A percentile compares a stretch with the other conserved stretches of the same genome.
Evolutionary conservation across 2,329 filamentous ascomycete genomes (phyloP).

Genomic region (Xylaria multiplex): DNA sequence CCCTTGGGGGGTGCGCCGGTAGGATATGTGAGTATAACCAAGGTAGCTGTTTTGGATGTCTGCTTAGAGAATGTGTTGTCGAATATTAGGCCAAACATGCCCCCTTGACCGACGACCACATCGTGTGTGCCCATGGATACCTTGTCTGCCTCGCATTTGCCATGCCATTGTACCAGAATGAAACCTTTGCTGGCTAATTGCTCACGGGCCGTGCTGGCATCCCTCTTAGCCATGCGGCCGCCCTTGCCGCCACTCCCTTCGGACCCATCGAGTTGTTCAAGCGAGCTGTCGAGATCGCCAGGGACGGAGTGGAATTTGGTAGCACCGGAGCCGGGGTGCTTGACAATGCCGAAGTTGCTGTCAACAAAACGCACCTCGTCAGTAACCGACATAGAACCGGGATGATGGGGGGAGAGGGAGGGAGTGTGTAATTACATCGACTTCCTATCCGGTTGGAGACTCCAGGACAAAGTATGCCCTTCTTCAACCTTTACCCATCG

Average conservation of each 20-base stretch:
- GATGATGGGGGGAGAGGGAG: not conserved
- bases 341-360: conserved; percentile 96
- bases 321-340: conserved; percentile 82
- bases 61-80: conserved; percentile 99
- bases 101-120: conserved; percentile 76
- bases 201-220: conserved; percentile 69
- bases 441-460: conserved; percentile 96
- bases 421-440: conserved; percentile 72
- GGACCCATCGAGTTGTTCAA: conserved; percentile 56
- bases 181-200: conserved; percentile 74
- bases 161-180: conserved; percentile 82
- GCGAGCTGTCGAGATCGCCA: conserved; percentile 58
- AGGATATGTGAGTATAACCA: conserved; percentile 93
- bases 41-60: conserved; percentile 91
- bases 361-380: conserved; percentile 5
- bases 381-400: conserved; percentile 3
- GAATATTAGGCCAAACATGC: conserved; percentile 96
- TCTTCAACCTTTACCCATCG: conserved; percentile 95
- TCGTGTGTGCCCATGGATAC: conserved; percentile 91
- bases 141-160: conserved; percentile 96
- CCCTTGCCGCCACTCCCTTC: conserved; percentile 53
- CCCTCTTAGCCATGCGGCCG: conserved; percentile 64
- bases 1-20: conserved; percentile 81
- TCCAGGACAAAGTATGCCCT: conserved; percentile 95
- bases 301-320: conserved; percentile 58